Percentiles rank a stretch among this genome's conserved stretches.
phyloP scores from a whole-genome alignment of 805 yeast genomes.

The Candida nanaspora region DNA sequence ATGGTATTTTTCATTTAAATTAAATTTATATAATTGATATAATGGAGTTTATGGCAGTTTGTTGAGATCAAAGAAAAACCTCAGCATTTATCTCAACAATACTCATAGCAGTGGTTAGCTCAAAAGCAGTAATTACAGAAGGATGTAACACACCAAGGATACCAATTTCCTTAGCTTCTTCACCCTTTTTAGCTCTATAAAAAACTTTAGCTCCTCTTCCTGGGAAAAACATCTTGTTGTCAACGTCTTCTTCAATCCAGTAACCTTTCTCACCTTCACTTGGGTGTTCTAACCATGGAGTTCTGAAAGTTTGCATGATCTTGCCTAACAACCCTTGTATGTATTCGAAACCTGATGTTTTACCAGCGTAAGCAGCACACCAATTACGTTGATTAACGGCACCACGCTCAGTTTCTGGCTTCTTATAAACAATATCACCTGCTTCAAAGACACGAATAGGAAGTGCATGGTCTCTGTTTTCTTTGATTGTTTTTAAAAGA shows the following conservation, averaged over 20 bases:
- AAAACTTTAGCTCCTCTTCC: constrained; percentile 92
- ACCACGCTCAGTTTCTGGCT: constrained; percentile 72
- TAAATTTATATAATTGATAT: too few species aligned
- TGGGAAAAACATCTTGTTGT: constrained; percentile 78
- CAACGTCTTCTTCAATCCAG: constrained; percentile 71
- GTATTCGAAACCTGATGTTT: constrained; percentile 88
- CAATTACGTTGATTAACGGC: constrained; percentile 91
- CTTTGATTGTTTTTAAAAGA: constrained; percentile 86
- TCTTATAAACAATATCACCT: constrained; percentile 90
- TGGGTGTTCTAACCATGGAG: constrained; percentile 67
- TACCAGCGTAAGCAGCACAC: constrained; percentile 92
- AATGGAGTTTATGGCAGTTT: too few species aligned
- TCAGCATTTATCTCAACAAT: constrained; percentile 86
- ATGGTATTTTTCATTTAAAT: too few species aligned
- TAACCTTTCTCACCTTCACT: constrained; percentile 61
- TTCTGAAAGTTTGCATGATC: constrained; percentile 92
- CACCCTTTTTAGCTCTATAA: constrained; percentile 61
- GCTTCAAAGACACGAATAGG: constrained; percentile 94
- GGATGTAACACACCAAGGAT: constrained; percentile 94
- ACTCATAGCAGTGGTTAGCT: constrained; percentile 89
- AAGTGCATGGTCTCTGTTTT: constrained; percentile 90
- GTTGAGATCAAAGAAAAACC: constrained; percentile 74
- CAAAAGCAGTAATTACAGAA: constrained; percentile 78
- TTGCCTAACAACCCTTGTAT: constrained; percentile 94
- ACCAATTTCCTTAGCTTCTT: constrained; percentile 58